These are phyloP conservation scores for Xylariomycetidae sp. DNA, from an alignment of 2,329 filamentous ascomycete species.

Conservation along the genomic window DNA sequence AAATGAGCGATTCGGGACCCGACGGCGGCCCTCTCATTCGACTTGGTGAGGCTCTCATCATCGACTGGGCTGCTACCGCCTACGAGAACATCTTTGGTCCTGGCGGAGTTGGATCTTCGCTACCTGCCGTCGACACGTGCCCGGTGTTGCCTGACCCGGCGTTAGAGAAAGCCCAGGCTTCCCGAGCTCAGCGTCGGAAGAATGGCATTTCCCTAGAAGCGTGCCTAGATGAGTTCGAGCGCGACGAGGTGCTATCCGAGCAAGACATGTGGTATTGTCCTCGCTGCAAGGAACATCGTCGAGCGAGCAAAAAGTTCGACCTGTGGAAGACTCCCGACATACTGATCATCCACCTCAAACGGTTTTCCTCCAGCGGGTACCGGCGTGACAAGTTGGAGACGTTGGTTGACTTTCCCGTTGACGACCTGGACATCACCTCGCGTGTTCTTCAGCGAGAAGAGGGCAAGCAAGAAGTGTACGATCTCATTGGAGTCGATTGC, in stretches of 20 bases:
- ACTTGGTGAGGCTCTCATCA: constrained; percentile 75
- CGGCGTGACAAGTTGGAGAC: constrained; percentile 90
- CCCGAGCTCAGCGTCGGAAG: constrained; percentile 60
- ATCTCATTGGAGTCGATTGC: constrained; percentile 92
- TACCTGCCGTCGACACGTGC: constrained; percentile 41
- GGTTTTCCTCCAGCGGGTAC: constrained; percentile 79
- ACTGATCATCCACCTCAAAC: constrained; percentile 88
- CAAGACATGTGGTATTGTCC: constrained; percentile 98
- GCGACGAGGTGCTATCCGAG: constrained; percentile 87
- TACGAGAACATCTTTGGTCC: constrained; percentile 66
- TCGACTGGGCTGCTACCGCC: constrained; percentile 74
- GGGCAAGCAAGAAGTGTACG: constrained; percentile 79
- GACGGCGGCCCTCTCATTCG: constrained; percentile 63
- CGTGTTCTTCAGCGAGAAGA: constrained; percentile 75
- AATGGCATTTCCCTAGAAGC: constrained; percentile 80
- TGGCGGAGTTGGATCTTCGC: constrained; percentile 50
- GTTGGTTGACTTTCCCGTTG: constrained; percentile 83
- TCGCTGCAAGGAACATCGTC: constrained; percentile 86
- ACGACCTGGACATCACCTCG: constrained; percentile 74
- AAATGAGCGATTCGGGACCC: constrained; percentile 29
- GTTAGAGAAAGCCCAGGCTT: constrained; percentile 56
- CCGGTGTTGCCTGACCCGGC: constrained; percentile 59
- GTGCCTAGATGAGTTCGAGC: constrained; percentile 90
- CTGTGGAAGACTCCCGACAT: constrained; percentile 97
- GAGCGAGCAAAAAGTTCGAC: constrained; percentile 93